These are phyloP conservation scores for Crithidia fasciculata DNA, from an alignment of 208 protist genomes.

Conservation along the genomic window DNA sequence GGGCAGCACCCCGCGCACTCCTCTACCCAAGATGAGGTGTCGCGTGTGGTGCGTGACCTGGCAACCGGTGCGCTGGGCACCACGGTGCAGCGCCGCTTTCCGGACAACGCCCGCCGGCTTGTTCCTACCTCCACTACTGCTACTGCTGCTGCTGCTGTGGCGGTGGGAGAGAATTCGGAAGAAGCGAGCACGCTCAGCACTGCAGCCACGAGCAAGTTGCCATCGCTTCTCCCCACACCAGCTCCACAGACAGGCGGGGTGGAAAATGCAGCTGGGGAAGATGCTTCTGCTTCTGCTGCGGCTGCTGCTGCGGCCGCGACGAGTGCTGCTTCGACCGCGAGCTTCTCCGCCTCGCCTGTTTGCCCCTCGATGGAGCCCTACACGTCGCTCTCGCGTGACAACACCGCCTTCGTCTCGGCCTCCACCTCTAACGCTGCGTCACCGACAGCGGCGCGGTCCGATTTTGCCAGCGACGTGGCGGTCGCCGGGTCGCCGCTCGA, in stretches of 20 bases:
- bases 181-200: too few relatives aligned
- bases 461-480: conserved; percentile 4
- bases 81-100: not conserved
- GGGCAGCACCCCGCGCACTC: conserved; percentile 13
- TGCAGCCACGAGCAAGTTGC: too few relatives aligned
- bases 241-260: too few relatives aligned
- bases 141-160: not conserved
- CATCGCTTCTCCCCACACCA: too few relatives aligned
- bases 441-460: not conserved
- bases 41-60: conserved; percentile 16
- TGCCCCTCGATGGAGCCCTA: conserved; percentile 37
- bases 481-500: conserved; percentile 12
- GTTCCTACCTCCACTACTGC: not conserved
- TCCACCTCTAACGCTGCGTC: not conserved
- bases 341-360: conserved; percentile 1
- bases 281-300: too few relatives aligned
- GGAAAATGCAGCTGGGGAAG: too few relatives aligned
- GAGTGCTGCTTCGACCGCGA: not conserved
- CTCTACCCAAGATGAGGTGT: conserved; percentile 19
- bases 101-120: not conserved
- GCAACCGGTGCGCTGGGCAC: not conserved
- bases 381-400: conserved; percentile 7
- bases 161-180: too few relatives aligned
- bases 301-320: not conserved
- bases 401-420: not conserved